Conservation (phyloP, 148 eudicot genomes). For the Agrostemma githago region DNA sequence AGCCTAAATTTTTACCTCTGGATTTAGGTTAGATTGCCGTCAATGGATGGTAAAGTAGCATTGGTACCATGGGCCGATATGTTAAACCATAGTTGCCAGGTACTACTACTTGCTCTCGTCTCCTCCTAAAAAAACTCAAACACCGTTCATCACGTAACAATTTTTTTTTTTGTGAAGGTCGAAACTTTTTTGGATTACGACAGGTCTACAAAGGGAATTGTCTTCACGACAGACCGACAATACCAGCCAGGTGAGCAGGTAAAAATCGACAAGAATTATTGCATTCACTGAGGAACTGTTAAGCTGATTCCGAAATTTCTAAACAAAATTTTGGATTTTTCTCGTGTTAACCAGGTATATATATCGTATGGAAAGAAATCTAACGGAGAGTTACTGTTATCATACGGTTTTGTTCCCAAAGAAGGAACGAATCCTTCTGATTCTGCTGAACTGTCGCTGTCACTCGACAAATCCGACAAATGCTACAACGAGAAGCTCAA, state of each 20-base stretch:
- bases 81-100: constrained; percentile 92
- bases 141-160: neutral
- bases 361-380: constrained; percentile 97
- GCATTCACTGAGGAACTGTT: neutral
- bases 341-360: constrained; percentile 55
- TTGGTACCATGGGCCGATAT: constrained; percentile 99
- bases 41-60: constrained; percentile 89
- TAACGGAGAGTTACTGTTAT: constrained; percentile 87
- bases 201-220: constrained; percentile 77
- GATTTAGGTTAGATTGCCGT: constrained; percentile 85
- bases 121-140: neutral
- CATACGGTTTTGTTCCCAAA: constrained; percentile 96
- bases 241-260: constrained; percentile 99
- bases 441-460: constrained; percentile 68
- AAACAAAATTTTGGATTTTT: too few relatives aligned
- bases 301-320: too few relatives aligned
- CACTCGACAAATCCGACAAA: constrained; percentile 68
- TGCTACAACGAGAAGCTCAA: constrained; percentile 76
- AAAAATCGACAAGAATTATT: constrained; percentile 22
- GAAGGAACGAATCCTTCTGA: constrained; percentile 93
- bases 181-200: constrained; percentile 90
- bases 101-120: constrained; percentile 18
- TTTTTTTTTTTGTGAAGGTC: constrained; percentile 41
- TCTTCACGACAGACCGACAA: constrained; percentile 80
- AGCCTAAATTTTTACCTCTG: neutral